Evolutionary conservation across 2,329 filamentous ascomycete genomes (phyloP).

Genomic region (Fusarium devonianum): DNA sequence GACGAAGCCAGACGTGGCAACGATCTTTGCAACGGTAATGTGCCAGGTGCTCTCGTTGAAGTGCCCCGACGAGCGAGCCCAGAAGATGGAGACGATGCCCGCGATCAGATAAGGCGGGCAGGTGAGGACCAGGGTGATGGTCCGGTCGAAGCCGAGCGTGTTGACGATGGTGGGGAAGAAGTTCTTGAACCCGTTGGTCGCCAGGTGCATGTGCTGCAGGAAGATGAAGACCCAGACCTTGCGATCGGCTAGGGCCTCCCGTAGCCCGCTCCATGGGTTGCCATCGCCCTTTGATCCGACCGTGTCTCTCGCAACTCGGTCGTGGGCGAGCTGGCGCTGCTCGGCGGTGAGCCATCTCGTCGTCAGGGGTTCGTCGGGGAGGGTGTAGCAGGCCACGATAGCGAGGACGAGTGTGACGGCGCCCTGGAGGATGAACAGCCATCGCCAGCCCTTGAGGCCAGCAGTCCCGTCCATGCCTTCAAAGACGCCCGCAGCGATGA

Average conservation of each 20-base stretch:
- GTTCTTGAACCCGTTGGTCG: conserved; percentile 54
- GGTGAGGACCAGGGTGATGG: conserved; percentile 38
- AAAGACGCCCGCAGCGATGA: conserved; percentile 54
- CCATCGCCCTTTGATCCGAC: conserved; percentile 51
- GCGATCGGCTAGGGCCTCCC: conserved; percentile 52
- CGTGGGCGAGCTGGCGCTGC: conserved; percentile 36
- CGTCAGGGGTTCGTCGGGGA: conserved; percentile 51
- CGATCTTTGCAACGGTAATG: conserved; percentile 50
- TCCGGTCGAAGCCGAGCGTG: conserved; percentile 34
- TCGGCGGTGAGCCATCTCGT: conserved; percentile 51
- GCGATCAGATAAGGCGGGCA: conserved; percentile 54
- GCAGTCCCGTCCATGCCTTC: conserved; percentile 31
- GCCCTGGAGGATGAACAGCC: conserved; percentile 71
- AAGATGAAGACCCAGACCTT: conserved; percentile 56
- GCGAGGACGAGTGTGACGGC: conserved; percentile 43
- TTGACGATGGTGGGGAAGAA: conserved; percentile 34
- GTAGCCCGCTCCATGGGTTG: conserved; percentile 51
- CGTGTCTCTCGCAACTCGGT: conserved; percentile 47
- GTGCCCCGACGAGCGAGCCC: conserved; percentile 49
- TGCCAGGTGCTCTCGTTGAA: conserved; percentile 57
- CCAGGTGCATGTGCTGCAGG: conserved; percentile 59
- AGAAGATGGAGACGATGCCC: conserved; percentile 9
- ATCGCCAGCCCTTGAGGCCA: conserved; percentile 39
- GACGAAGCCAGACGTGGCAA: conserved; percentile 45
- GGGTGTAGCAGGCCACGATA: conserved; percentile 35